phyloP scores from a whole-genome alignment of 108 stramenopile species.

The Skeletonema potamos region DNA sequence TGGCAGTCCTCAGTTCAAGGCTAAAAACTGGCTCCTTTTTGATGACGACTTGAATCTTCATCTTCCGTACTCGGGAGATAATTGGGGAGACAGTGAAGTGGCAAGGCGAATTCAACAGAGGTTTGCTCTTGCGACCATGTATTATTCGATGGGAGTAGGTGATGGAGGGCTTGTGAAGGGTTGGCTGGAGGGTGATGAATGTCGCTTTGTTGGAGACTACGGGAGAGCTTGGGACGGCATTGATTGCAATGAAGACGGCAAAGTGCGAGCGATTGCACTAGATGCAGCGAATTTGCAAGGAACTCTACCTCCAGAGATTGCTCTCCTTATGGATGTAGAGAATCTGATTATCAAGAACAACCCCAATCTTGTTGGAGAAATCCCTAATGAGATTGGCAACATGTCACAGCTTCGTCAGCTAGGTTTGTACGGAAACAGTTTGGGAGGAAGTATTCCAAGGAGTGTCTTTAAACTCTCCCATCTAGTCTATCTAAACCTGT shows the following conservation, averaged over 20 bases:
- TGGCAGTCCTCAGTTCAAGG: constrained; percentile 52
- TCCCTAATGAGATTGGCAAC: constrained; percentile 62
- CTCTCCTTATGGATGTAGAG: constrained; percentile 50
- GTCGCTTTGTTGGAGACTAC: constrained; percentile 38
- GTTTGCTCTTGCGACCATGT: constrained; percentile 66
- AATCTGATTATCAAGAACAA: constrained; percentile 71
- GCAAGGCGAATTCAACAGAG: constrained; percentile 59
- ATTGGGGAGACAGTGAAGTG: constrained; percentile 6
- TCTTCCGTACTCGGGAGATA: constrained; percentile 1
- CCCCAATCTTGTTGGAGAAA: constrained; percentile 52
- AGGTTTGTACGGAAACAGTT: constrained; percentile 61
- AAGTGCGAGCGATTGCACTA: constrained; percentile 44
- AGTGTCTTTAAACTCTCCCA: constrained; percentile 23
- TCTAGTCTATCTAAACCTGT: constrained; percentile 37
- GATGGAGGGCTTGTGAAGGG: constrained; percentile 35
- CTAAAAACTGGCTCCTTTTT: constrained; percentile 59
- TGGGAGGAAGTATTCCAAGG: constrained; percentile 57
- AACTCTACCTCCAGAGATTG: constrained; percentile 40
- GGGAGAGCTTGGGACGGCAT: constrained; percentile 55
- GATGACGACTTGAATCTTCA: constrained; percentile 29
- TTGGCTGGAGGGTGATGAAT: constrained; percentile 75
- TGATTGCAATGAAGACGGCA: constrained; percentile 51
- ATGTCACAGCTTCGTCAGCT: constrained; percentile 59
- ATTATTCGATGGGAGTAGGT: constrained; percentile 52
- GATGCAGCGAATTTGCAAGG: constrained; percentile 50